Conservation (phyloP, 2,329 filamentous ascomycete species). For the Graphium sp. region DNA sequence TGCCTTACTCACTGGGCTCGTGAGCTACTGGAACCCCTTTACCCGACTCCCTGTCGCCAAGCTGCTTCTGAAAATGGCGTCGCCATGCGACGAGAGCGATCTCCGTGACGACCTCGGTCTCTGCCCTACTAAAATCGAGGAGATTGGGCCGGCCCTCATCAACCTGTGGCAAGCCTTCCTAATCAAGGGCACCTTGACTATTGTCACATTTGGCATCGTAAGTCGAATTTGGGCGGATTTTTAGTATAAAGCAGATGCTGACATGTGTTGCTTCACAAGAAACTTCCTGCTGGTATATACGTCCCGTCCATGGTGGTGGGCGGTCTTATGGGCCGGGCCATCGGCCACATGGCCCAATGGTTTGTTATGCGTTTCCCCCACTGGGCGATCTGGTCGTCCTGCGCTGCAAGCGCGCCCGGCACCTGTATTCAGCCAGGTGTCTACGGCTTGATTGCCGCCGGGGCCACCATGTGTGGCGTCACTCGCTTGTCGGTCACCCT, state of each 20-base stretch:
- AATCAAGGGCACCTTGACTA: constrained; percentile 77
- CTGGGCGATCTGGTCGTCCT: constrained; percentile 58
- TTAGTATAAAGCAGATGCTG: not conserved
- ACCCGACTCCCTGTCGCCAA: constrained; percentile 84
- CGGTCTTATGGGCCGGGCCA: constrained; percentile 73
- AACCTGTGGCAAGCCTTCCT: constrained; percentile 65
- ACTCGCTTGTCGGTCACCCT: constrained; percentile 86
- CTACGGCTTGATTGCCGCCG: constrained; percentile 86
- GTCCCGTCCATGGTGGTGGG: constrained; percentile 98
- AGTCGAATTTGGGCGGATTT: constrained; percentile 12
- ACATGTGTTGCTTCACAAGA: constrained; percentile 24
- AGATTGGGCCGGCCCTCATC: constrained; percentile 62
- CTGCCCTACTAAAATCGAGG: constrained; percentile 54
- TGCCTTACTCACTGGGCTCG: constrained; percentile 64
- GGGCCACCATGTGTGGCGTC: constrained; percentile 95
- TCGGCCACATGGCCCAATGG: constrained; percentile 76
- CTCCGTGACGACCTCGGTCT: constrained; percentile 52
- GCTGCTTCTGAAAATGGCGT: constrained; percentile 76
- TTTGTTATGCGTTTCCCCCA: constrained; percentile 57
- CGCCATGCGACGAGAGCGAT: constrained; percentile 61
- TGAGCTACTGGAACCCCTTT: constrained; percentile 87
- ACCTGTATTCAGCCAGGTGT: constrained; percentile 93
- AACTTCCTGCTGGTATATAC: constrained; percentile 92
- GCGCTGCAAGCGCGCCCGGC: constrained; percentile 52
- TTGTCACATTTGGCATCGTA: constrained; percentile 80